Percentiles rank a stretch among this genome's conserved stretches.
phyloP scores from a whole-genome alignment of 805 yeast genomes.

The Wickerhamiella domercqiae region DNA sequence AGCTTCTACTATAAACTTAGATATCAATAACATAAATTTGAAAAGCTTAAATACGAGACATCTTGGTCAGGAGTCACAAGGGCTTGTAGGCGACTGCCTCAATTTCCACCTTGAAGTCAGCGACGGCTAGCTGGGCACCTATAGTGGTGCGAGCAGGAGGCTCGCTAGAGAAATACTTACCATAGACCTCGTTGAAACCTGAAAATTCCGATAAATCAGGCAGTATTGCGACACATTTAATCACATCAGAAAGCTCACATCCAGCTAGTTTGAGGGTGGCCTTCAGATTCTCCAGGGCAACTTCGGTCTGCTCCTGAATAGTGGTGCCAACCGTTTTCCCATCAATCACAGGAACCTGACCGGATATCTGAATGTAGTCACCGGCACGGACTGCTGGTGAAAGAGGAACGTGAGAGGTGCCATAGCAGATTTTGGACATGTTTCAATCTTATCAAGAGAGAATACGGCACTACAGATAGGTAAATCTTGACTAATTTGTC shows the following conservation, averaged over 20 bases:
- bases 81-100: conserved; percentile 14
- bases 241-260: conserved; percentile 7
- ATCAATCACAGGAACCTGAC: conserved; percentile 12
- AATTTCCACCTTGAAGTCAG: conserved; percentile 11
- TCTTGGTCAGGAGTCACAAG: too few species aligned
- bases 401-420: conserved; percentile 9
- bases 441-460: too few species aligned
- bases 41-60: too few species aligned
- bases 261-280: conserved; percentile 10
- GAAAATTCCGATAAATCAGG: conserved; percentile 9
- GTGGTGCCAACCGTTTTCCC: conserved; percentile 11
- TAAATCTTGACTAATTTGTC: too few species aligned
- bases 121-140: conserved; percentile 9
- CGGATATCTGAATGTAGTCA: conserved; percentile 10
- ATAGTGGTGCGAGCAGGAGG: conserved; percentile 14
- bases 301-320: conserved; percentile 10
- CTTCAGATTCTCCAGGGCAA: conserved; percentile 8
- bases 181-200: conserved; percentile 11
- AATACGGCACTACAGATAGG: too few species aligned
- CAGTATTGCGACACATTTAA: conserved; percentile 9
- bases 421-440: conserved; percentile 9
- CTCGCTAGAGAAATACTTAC: conserved; percentile 8
- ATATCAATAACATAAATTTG: background rate
- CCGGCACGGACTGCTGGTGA: conserved; percentile 15
- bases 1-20: background rate